phyloP scores from a whole-genome alignment of 257 asterid genomes.

The Craterostigma plantagineum region DNA sequence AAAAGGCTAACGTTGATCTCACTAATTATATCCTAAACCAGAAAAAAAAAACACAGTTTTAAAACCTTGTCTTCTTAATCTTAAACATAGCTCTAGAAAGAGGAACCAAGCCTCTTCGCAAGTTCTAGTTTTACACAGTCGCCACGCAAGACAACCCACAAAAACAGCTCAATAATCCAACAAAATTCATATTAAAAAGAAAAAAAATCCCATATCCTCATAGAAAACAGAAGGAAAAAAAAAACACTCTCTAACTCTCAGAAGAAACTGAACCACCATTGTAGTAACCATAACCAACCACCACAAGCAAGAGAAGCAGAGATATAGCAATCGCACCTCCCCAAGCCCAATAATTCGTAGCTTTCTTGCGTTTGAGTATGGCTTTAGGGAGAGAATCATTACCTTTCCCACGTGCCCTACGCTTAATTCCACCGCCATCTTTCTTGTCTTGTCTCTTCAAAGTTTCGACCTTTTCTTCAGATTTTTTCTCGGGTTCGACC shows the following conservation, averaged over 20 bases:
- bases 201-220: no score
- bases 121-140: no score
- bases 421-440: constrained; percentile 27
- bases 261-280: constrained; percentile 5
- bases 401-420: constrained; percentile 37
- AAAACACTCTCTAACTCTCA: constrained; percentile 1
- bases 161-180: no score
- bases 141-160: no score
- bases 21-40: no score
- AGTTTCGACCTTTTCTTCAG: constrained; percentile 27
- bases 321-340: constrained; percentile 41
- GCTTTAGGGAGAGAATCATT: constrained; percentile 46
- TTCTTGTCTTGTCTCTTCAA: constrained; percentile 22
- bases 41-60: no score
- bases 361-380: constrained; percentile 66
- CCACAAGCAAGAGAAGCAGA: constrained; percentile 18
- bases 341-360: constrained; percentile 58
- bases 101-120: no score
- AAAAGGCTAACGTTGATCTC: no score
- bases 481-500: constrained; percentile 32
- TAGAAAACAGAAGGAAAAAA: no score
- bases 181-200: no score
- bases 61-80: no score
- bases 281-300: constrained; percentile 23
- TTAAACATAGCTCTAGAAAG: no score